These are phyloP conservation scores for Emiliania huxleyi DNA, from an alignment of 78 protist genomes.

Conservation along the genomic window DNA sequence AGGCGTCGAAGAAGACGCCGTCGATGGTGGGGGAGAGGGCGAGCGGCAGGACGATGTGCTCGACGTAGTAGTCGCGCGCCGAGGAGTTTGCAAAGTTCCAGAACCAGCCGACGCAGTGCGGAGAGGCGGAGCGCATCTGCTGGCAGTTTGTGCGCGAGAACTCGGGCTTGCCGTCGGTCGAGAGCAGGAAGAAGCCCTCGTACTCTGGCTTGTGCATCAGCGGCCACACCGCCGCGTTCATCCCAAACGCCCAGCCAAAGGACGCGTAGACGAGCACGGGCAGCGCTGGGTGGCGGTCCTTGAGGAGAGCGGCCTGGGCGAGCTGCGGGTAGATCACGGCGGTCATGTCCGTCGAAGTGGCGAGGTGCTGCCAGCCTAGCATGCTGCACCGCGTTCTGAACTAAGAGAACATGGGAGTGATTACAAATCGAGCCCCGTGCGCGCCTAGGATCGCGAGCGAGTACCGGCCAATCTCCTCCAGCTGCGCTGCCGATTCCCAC, in stretches of 20 bases:
- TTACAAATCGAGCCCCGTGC: too few relatives aligned
- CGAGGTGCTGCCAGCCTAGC: background rate
- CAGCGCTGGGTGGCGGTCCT: background rate
- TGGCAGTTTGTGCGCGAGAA: background rate
- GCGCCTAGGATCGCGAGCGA: background rate
- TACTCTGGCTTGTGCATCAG: background rate
- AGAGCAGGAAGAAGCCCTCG: background rate
- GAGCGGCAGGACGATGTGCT: background rate
- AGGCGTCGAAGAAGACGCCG: background rate
- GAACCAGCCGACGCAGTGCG: background rate
- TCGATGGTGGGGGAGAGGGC: background rate
- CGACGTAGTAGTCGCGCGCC: background rate
- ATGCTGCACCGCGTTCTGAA: too few relatives aligned
- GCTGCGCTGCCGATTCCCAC: background rate
- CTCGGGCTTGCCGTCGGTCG: background rate
- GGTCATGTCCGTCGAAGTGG: background rate
- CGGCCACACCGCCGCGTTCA: background rate
- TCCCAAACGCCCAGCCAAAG: background rate
- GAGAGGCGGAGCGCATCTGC: background rate
- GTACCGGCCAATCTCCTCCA: background rate
- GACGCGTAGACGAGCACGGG: background rate
- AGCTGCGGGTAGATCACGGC: background rate
- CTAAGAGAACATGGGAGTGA: too few relatives aligned
- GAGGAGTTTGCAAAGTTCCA: background rate
- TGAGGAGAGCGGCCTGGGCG: background rate